Base-by-base conservation (phyloP, 495 filamentous ascomycete genomes). In the Penicillium egyptiacum region DNA sequence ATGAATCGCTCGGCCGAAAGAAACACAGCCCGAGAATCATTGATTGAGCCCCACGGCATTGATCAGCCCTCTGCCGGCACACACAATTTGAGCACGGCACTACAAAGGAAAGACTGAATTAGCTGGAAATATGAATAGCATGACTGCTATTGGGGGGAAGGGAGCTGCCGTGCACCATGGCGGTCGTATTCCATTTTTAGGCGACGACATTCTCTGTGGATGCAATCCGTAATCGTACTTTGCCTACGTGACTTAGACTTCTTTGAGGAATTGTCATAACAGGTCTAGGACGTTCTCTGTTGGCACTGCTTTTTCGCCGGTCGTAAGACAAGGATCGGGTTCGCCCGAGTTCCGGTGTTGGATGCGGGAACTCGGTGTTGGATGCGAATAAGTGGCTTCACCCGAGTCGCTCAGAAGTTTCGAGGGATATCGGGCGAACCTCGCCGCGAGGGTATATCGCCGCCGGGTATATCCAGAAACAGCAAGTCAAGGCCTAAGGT, bases 401-500 rank as follows among this genome's bases (percentile, higher is more conserved):
- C n/a, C 44, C 22, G 23, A 47, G 44, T 47, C 25, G n/a, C 8
- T 47, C 44, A 30, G 0, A 47, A 5, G 23, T 23, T 11, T 2
- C 12, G 12, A 30, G 23, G 2, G 22, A 43, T 43, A 44, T 25
- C 42, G 42, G 40, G 42, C 23, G 43, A 46, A 46, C 0, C 5
- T 23, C 17, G 39, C 39, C 40, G 7, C 16, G 17, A 22, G 41
- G 41, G 19, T 43, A 23, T 17, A 46, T n/a, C n/a, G 9, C 5
- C 47, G 28, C 22, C 12, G 45, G 47, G 47, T n/a, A 50, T 31
- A 19, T 35, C 47, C 47, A 47, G 19, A 55, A 55, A 39, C 17
- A 55, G 53, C 30, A 47, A 40, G 17, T 26, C 7, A 4, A 39
- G 28, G 17, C 19, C 0, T 23, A 48, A 47, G 48, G 48, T 22